These are phyloP conservation scores for Jamesozyma spencerorum DNA, from an alignment of 805 yeast species.

Conservation along the genomic window DNA sequence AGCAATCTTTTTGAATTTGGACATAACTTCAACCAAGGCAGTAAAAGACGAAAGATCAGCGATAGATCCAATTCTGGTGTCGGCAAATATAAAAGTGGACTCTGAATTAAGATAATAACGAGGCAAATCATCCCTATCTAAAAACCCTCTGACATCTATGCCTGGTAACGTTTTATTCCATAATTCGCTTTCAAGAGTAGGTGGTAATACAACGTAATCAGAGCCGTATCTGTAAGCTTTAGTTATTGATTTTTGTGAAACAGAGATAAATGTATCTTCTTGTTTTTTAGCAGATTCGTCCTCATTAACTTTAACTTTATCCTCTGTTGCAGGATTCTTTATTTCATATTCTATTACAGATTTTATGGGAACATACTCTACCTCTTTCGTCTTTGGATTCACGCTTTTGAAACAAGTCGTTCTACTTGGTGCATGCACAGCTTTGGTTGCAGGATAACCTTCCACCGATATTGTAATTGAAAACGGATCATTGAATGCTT, in stretches of 20 bases:
- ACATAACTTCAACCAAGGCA: constrained; percentile 45
- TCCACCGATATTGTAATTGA: constrained; percentile 42
- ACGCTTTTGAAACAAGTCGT: constrained; percentile 15
- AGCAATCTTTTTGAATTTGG: constrained; percentile 39
- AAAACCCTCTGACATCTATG: constrained; percentile 57
- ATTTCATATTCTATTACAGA: constrained; percentile 19
- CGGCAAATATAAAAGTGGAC: constrained; percentile 43
- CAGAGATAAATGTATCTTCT: constrained; percentile 17
- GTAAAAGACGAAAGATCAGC: constrained; percentile 37
- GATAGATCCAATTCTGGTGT: constrained; percentile 23
- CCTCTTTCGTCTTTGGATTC: constrained; percentile 5
- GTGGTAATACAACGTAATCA: constrained; percentile 45
- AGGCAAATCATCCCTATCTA: constrained; percentile 39
- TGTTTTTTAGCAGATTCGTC: constrained; percentile 13
- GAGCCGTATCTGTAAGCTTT: constrained; percentile 64
- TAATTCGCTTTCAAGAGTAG: constrained; percentile 35
- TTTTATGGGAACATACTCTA: constrained; percentile 13
- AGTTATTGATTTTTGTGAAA: constrained; percentile 33
- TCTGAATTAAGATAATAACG: constrained; percentile 54
- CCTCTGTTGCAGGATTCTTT: constrained; percentile 15
- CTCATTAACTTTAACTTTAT: constrained; percentile 12
- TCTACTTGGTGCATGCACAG: constrained; percentile 17
- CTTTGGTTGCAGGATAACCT: constrained; percentile 45
- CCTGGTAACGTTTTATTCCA: constrained; percentile 39
- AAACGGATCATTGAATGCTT: constrained; percentile 20